phyloP scores from a whole-genome alignment of 1,139 yeast genomes.

The Taphrina flavorubra region DNA sequence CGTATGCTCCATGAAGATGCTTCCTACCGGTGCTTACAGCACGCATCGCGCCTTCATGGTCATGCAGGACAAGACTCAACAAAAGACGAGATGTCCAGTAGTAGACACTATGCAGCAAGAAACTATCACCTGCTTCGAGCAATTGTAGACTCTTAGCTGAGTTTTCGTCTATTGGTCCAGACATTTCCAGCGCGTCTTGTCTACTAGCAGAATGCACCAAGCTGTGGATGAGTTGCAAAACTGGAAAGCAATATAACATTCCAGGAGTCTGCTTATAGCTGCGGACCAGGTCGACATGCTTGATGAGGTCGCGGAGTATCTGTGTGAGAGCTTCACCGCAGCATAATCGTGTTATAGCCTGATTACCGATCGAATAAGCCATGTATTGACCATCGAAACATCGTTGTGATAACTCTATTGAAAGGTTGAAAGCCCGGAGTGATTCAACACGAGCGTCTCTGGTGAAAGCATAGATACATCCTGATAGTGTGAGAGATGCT shows the following conservation, averaged over 20 bases:
- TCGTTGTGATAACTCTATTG: slow-evolving; percentile 20
- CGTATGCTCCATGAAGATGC: slow-evolving; percentile 17
- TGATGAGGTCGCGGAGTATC: neutral
- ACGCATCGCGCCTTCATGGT: slow-evolving; percentile 10
- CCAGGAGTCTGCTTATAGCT: slow-evolving; percentile 31
- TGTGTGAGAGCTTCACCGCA: slow-evolving; percentile 12
- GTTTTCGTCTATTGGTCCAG: neutral
- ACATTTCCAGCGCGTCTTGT: slow-evolving; percentile 3
- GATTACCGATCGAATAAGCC: slow-evolving; percentile 32
- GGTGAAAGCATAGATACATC: slow-evolving; percentile 12
- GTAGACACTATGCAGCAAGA: slow-evolving; percentile 15
- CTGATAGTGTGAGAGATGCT: slow-evolving; percentile 17
- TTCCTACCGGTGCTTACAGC: neutral
- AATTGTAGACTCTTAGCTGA: neutral
- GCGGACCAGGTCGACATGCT: slow-evolving; percentile 20
- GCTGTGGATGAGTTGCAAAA: slow-evolving; percentile 18
- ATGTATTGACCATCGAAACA: slow-evolving; percentile 31
- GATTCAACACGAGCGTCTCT: slow-evolving; percentile 21
- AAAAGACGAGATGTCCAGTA: slow-evolving; percentile 19
- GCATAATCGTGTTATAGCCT: neutral
- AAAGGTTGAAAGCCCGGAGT: neutral
- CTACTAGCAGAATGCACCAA: neutral
- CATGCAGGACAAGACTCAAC: slow-evolving; percentile 8
- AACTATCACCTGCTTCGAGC: slow-evolving; percentile 5
- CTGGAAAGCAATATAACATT: slow-evolving; percentile 13